Evolutionary conservation across 352 stramenopile species (phyloP).

Genomic region (Phytophthora megakarya): DNA sequence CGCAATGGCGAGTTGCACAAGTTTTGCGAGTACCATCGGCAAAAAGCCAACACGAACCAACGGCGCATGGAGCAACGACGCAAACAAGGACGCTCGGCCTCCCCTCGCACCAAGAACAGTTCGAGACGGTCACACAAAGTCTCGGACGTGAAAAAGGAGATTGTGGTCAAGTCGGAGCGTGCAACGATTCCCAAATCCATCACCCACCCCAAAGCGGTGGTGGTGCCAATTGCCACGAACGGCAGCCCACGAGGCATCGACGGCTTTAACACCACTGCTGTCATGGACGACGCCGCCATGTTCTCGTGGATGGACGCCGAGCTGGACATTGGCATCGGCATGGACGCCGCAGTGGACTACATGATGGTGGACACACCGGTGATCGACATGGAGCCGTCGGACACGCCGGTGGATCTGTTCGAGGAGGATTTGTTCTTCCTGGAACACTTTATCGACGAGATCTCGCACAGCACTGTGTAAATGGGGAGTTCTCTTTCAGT

Average conservation of each 20-base stretch:
- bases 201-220: slow-evolving; percentile 30
- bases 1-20: slow-evolving; percentile 86
- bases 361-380: slow-evolving; percentile 74
- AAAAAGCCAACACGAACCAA: slow-evolving; percentile 87
- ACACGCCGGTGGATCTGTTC: slow-evolving; percentile 76
- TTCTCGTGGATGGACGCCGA: slow-evolving; percentile 81
- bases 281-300: slow-evolving; percentile 32
- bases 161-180: slow-evolving; percentile 37
- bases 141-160: slow-evolving; percentile 25
- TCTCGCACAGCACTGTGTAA: slow-evolving; percentile 55
- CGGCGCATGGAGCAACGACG: slow-evolving; percentile 82
- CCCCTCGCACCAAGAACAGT: slow-evolving; percentile 26
- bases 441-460: slow-evolving; percentile 83
- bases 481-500: background rate
- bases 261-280: slow-evolving; percentile 36
- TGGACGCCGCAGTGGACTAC: slow-evolving; percentile 75
- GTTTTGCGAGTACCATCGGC: slow-evolving; percentile 86
- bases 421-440: slow-evolving; percentile 83
- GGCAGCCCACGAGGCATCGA: slow-evolving; percentile 64
- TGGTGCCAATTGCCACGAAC: slow-evolving; percentile 30
- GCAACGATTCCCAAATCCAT: slow-evolving; percentile 17
- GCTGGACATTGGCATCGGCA: slow-evolving; percentile 66
- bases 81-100: slow-evolving; percentile 56
- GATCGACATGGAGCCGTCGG: slow-evolving; percentile 77
- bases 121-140: slow-evolving; percentile 33